phyloP scores from a whole-genome alignment of 1,284 basidiomycete genomes.

The Stygiomarasmius scandens region DNA sequence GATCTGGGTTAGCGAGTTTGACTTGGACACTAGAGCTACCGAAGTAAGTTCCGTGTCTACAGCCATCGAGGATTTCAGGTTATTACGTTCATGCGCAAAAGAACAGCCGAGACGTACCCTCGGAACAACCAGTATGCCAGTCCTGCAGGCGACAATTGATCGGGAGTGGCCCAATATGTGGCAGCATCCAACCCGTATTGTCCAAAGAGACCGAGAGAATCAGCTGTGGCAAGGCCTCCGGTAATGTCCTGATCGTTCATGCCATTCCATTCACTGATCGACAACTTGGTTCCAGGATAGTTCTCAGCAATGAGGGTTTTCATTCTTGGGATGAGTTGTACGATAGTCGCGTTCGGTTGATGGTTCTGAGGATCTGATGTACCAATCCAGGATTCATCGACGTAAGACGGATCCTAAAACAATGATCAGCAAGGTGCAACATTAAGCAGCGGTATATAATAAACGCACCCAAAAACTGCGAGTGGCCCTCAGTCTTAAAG shows the following conservation, averaged over 20 bases:
- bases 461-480: slow-evolving; percentile 48
- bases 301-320: slow-evolving; percentile 44
- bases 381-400: slow-evolving; percentile 55
- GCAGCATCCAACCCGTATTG: slow-evolving; percentile 47
- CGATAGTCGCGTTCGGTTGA: slow-evolving; percentile 44
- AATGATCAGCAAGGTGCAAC: slow-evolving; percentile 3
- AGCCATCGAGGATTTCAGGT: not conserved
- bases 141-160: slow-evolving; percentile 45
- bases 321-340: slow-evolving; percentile 50
- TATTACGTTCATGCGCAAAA: not conserved
- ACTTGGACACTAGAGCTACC: slow-evolving; percentile 45
- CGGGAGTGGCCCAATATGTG: slow-evolving; percentile 51
- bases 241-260: slow-evolving; percentile 48
- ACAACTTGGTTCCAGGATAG: slow-evolving; percentile 55
- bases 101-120: slow-evolving; percentile 35
- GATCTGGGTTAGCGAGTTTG: slow-evolving; percentile 39
- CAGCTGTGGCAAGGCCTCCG: slow-evolving; percentile 50
- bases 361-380: slow-evolving; percentile 40
- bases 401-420: slow-evolving; percentile 43
- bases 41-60: slow-evolving; percentile 47
- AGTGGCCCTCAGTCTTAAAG: slow-evolving; percentile 48
- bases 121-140: slow-evolving; percentile 55
- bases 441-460: not conserved
- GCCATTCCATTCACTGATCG: slow-evolving; percentile 52
- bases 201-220: slow-evolving; percentile 51